Base-by-base conservation (phyloP, 345 rosid species). In the Salix dunnii region DNA sequence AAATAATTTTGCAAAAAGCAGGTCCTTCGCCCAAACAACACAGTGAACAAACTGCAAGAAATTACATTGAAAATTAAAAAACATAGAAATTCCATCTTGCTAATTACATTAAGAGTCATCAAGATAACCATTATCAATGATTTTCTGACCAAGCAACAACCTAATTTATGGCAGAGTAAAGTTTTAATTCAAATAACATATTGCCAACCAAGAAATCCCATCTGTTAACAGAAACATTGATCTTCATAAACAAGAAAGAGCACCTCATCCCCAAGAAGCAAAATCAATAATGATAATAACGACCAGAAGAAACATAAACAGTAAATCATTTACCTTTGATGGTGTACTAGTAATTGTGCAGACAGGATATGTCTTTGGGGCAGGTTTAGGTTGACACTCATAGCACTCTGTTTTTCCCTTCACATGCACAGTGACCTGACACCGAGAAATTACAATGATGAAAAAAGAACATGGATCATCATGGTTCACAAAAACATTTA, bases 291-390 rank as follows among this genome's bases (percentile, higher is more conserved):
- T 25, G 16, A 10, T 51, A 53, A 36, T 46, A 67, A 53, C 10
- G 21, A 58, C 33, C 72, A 82, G 55, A 8, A 35, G 28, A 33
- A 28, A 63, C 53, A 67, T 0, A 67, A 66, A 33, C 31, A 33
- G 18, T n/a, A 1, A 36, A 48, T 62, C 36, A 64, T 12, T 76
- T 89, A 96, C 99, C 98, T 94, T 94, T 70, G 99, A 91, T 38
- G 99, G 99, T 63, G 98, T 96, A 82, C 97, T 96, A 38, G 99
- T 96, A 79, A 96, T 96, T 36, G 98, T 96, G 84, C 99, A 96
- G 74, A 96, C 99, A 78, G 99, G 99, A 84, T 94, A 96, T 5
- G 95, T 90, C 89, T 94, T 96, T 23, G 99, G 97, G 38, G 97
- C 87, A 79, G 97, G 98, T 85, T 94, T 96, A 72, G 98, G 90